phyloP scores from a whole-genome alignment of 78 protist species.

The Mantamonas sphyraenae region DNA sequence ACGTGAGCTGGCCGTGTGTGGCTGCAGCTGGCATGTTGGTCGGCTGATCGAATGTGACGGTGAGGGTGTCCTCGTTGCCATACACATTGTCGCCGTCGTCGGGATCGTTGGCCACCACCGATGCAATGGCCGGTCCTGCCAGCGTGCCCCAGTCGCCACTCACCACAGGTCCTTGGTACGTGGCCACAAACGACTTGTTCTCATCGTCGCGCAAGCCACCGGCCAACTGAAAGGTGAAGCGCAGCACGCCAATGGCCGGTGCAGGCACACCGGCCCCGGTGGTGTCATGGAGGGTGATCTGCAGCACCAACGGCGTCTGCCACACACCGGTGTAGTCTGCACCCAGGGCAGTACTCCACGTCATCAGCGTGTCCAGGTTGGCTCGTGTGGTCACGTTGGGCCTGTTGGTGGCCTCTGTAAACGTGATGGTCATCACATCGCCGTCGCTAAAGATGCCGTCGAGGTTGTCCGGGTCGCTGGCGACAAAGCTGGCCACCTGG shows the following conservation, averaged over 20 bases:
- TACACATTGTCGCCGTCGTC: neutral
- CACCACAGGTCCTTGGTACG: too few relatives aligned
- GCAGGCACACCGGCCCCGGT: neutral
- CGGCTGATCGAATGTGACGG: neutral
- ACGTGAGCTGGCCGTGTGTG: neutral
- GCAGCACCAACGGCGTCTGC: neutral
- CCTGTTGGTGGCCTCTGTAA: neutral
- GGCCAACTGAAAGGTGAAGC: too few relatives aligned
- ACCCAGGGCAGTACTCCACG: neutral
- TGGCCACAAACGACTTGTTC: too few relatives aligned
- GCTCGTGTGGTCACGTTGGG: neutral
- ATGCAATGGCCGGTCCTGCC: too few relatives aligned
- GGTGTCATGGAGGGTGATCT: neutral
- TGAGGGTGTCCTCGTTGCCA: neutral
- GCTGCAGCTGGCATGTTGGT: neutral
- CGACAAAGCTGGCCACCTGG: neutral
- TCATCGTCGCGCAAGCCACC: too few relatives aligned
- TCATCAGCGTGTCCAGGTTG: neutral
- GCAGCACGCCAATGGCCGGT: neutral
- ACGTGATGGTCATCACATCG: slow-evolving; percentile 5
- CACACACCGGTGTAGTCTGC: neutral
- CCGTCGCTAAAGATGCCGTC: neutral
- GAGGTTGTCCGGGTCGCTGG: slow-evolving; percentile 1
- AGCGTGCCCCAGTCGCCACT: too few relatives aligned
- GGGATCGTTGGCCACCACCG: slow-evolving; percentile 2